Base-by-base conservation (phyloP, 2,329 filamentous ascomycete species). In the Xylariaceae sp. region DNA sequence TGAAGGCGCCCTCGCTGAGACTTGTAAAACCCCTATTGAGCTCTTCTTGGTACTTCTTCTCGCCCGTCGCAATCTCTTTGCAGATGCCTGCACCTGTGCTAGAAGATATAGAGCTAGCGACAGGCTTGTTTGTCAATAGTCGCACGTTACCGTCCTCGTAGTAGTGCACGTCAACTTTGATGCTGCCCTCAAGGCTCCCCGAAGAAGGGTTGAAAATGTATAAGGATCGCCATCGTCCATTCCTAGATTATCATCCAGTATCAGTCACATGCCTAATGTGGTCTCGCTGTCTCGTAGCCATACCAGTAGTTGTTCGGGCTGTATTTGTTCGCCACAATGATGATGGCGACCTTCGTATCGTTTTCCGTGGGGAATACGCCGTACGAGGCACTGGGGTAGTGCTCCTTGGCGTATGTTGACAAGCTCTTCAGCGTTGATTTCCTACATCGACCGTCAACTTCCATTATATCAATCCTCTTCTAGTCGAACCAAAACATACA, bases 71-170 rank as follows among this genome's bases (percentile, higher is more conserved):
- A 67, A 99, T 91, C 73, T 92, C 88, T 75, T 86, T 88, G 63
- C 89, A 81, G 43, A 98, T 84, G 31, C 87, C 89, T 0, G 84
- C 82, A 6, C 87, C 88, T 2, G 83, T 85, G 31, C 80, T 81
- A 1, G 83, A 87, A 1, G 86, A 75, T n/a, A 90, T 74, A 7
- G 83, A 84, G 3, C 84, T 74, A 1, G 81, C 81, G 11, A 94
- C 74, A 9, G 89, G 80, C 78, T 97, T 97, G 70, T 85, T 88
- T n/a, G 95, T 97, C 62, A 94, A 82, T 58, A 99, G 84, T 2
- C 95, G 89, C 56, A 99, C 95, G 72, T 99, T 99, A 61, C 95
- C 95, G 73, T 99, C 96, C 78, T 99, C 95, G 79, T 99, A 99
- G 82, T 99, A 99, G 81, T 99, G 95, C 48, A 99, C 94, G 67